Conservation (phyloP, 2,329 filamentous ascomycete genomes). For the Colletotrichum sp. region DNA sequence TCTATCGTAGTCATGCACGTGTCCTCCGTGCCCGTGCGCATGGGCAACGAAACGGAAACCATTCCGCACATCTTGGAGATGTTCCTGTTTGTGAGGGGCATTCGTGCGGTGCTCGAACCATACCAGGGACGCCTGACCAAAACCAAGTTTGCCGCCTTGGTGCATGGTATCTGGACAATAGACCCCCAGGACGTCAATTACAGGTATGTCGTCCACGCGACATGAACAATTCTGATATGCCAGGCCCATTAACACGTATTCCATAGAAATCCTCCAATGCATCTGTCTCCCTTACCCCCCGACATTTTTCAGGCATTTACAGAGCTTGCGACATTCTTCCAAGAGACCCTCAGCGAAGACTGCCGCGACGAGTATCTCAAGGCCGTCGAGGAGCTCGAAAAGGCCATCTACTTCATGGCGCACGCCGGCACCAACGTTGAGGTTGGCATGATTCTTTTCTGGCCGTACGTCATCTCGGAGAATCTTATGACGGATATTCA, state of each 20-base stretch:
- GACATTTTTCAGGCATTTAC: constrained; percentile 6
- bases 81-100: constrained; percentile 10
- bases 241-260: fast-evolving
- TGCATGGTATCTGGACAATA: not conserved
- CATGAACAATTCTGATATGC: too few species aligned
- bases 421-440: constrained; percentile 28
- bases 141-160: not conserved
- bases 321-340: not conserved
- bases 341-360: not conserved
- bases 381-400: constrained; percentile 23
- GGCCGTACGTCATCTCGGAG: constrained; percentile 29
- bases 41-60: not conserved
- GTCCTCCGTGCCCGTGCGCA: not conserved
- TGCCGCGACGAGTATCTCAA: constrained; percentile 23
- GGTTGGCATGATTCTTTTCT: constrained; percentile 24
- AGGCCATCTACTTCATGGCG: constrained; percentile 22
- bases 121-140: not conserved
- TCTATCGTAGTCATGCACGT: constrained; percentile 39
- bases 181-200: not conserved
- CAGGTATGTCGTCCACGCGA: too few species aligned
- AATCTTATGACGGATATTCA: constrained; percentile 30
- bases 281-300: not conserved
- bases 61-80: not conserved
- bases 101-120: not conserved
- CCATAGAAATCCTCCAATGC: not conserved